Conservation (phyloP, 768 basidiomycete genomes). For the Hortiboletus flavorubellus region DNA sequence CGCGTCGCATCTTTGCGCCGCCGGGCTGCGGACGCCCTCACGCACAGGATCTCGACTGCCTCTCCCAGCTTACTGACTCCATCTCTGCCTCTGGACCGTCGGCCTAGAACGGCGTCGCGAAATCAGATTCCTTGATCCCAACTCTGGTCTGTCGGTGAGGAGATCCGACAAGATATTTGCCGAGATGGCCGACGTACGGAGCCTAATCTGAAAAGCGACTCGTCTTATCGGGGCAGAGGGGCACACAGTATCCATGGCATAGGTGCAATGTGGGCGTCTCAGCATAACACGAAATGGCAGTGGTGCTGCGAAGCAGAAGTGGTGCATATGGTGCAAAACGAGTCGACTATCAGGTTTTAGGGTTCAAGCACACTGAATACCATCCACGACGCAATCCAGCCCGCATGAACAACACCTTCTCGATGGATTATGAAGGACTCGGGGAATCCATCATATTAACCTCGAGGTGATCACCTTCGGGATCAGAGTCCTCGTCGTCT, state of each 20-base stretch:
- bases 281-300: background rate
- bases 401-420: slow-evolving; percentile 7
- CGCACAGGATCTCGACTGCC: slow-evolving; percentile 47
- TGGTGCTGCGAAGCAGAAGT: slow-evolving; percentile 1
- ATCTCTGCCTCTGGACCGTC: slow-evolving; percentile 48
- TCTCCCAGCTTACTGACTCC: slow-evolving; percentile 30
- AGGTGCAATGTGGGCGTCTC: background rate
- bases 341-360: slow-evolving; percentile 8
- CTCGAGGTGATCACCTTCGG: slow-evolving; percentile 21
- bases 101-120: slow-evolving; percentile 44
- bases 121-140: slow-evolving; percentile 62
- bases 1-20: no score
- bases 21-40: slow-evolving; percentile 40
- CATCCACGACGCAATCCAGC: slow-evolving; percentile 9
- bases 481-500: slow-evolving; percentile 27
- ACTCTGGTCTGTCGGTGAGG: slow-evolving; percentile 20
- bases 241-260: slow-evolving; percentile 16
- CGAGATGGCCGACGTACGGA: background rate
- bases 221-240: background rate
- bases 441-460: slow-evolving; percentile 25
- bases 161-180: slow-evolving; percentile 7
- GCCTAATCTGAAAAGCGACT: background rate
- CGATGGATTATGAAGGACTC: slow-evolving; percentile 7
- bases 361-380: slow-evolving; percentile 1
- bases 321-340: slow-evolving; percentile 1